These are phyloP conservation scores for Auricularia sp. DNA, from an alignment of 768 basidiomycete genomes.

Conservation along the genomic window DNA sequence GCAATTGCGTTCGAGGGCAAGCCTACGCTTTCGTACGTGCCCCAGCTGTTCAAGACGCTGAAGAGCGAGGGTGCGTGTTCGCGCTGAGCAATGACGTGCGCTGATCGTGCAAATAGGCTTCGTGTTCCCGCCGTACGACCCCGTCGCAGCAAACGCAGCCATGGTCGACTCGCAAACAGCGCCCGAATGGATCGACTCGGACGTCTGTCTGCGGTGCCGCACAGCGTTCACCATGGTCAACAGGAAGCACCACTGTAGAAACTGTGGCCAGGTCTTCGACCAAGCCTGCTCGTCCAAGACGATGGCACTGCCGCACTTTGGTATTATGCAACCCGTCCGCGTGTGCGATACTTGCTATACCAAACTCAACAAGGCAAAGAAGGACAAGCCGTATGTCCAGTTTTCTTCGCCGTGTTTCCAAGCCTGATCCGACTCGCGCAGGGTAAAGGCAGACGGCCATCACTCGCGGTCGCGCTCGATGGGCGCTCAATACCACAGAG, in stretches of 20 bases:
- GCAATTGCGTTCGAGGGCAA: constrained; percentile 82
- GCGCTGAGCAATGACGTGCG: neutral
- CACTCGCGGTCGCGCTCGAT: constrained; percentile 40
- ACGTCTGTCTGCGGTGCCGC: constrained; percentile 87
- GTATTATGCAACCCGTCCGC: constrained; percentile 83
- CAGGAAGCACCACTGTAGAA: constrained; percentile 95
- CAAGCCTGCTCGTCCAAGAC: constrained; percentile 82
- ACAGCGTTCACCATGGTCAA: constrained; percentile 90
- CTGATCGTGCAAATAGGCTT: constrained; percentile 38
- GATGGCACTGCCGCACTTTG: constrained; percentile 83
- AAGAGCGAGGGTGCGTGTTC: constrained; percentile 55
- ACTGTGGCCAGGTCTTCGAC: constrained; percentile 95
- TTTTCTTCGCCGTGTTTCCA: constrained; percentile 35
- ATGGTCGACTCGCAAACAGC: constrained; percentile 89
- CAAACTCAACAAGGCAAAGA: constrained; percentile 59
- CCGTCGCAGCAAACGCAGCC: constrained; percentile 55
- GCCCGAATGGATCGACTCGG: constrained; percentile 96
- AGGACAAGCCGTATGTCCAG: constrained; percentile 17
- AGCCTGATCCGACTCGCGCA: neutral
- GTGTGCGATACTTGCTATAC: constrained; percentile 85
- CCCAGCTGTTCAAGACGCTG: constrained; percentile 69
- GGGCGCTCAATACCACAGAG: constrained; percentile 39
- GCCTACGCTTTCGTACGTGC: constrained; percentile 57
- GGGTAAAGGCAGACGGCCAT: constrained; percentile 14
- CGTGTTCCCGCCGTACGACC: constrained; percentile 75